Base-by-base conservation (phyloP, 352 stramenopile species). In the Pythium brassicae region DNA sequence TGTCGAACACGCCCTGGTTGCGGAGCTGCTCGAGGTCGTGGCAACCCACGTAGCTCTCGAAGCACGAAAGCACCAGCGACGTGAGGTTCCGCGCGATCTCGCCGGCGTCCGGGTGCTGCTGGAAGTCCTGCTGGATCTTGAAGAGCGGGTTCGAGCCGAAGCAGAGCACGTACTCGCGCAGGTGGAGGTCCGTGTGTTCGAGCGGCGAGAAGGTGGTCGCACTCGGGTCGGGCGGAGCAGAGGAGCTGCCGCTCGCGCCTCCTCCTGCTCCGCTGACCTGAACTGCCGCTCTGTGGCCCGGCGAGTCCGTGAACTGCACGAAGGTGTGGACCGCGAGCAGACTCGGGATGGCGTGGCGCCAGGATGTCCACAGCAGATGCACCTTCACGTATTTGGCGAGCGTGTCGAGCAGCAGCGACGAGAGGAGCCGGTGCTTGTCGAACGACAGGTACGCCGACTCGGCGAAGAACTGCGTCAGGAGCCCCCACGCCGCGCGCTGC, bases 311-410 rank as follows among this genome's bases (percentile, higher is more conserved):
- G 17, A 42, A 61, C 46, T 61, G 55, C 26, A 29, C 68, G 39
- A 79, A 74, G 6, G 52, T 72, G 53, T 86, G 71, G 1, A 89
- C 44, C 3, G 71, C 60, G 11, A 89, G 56, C 14, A 86, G 29
- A 8, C 74, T 78, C 1, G 76, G 53, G 23, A 89, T 69, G 11
- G 61, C 44, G 0, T 59, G 42, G 37, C 9, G 40, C 40, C 77
- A 79, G 7, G 74, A 87, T 1, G 72, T 75, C 74, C 78, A 87
- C 4, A 87, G 51, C 32, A 89, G 54, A 27, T 84, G 75, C 39
- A 86, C 54, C 43, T 87, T 86, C 39, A 87, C 72, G 34, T 83
- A 87, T 61, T 72, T 77, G 29, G 57, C 55, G 12, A 89, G 57
- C 2, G 72, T 75, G 32, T 71, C 62, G 40, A 89, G 74, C n/a